Percentiles rank a stretch among this genome's conserved stretches.
phyloP scores from a whole-genome alignment of 768 basidiomycete genomes.

The Suillus variegatus region DNA sequence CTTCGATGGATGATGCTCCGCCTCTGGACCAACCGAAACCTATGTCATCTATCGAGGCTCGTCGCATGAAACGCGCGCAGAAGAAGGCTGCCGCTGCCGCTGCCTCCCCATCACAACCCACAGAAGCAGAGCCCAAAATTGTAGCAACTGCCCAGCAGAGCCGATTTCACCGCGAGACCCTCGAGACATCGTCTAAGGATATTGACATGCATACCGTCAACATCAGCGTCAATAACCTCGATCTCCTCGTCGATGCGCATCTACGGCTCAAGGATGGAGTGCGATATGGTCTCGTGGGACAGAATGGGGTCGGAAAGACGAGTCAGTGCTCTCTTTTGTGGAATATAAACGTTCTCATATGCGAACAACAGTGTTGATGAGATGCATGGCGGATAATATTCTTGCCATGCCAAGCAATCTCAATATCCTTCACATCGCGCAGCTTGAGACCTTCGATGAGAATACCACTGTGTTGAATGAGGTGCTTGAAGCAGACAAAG shows the following conservation, averaged over 20 bases:
- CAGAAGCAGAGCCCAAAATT: constrained; percentile 20
- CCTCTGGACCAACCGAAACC: not conserved
- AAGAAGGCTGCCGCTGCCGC: constrained; percentile 4
- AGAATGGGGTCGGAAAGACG: constrained; percentile 51
- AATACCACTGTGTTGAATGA: constrained; percentile 12
- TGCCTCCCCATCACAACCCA: not conserved
- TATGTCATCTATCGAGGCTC: constrained; percentile 9
- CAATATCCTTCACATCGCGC: constrained; percentile 15
- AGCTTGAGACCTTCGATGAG: constrained; percentile 15
- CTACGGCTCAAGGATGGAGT: constrained; percentile 52
- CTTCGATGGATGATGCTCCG: not conserved
- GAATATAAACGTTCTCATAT: not conserved
- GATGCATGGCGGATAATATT: constrained; percentile 17
- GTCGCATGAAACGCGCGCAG: constrained; percentile 15
- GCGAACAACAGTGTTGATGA: constrained; percentile 7
- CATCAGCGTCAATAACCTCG: constrained; percentile 50
- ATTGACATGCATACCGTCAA: constrained; percentile 58
- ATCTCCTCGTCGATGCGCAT: constrained; percentile 53
- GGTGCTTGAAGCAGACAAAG: constrained; percentile 12
- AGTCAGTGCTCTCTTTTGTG: constrained; percentile 33
- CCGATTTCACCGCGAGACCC: constrained; percentile 50
- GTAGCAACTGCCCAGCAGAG: constrained; percentile 48
- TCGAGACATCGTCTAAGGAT: constrained; percentile 38
- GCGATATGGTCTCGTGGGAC: constrained; percentile 54
- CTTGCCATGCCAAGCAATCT: constrained; percentile 15